These are phyloP conservation scores for Ogataea nakhonphanomensis DNA, from an alignment of 805 yeast genomes.

Conservation along the genomic window DNA sequence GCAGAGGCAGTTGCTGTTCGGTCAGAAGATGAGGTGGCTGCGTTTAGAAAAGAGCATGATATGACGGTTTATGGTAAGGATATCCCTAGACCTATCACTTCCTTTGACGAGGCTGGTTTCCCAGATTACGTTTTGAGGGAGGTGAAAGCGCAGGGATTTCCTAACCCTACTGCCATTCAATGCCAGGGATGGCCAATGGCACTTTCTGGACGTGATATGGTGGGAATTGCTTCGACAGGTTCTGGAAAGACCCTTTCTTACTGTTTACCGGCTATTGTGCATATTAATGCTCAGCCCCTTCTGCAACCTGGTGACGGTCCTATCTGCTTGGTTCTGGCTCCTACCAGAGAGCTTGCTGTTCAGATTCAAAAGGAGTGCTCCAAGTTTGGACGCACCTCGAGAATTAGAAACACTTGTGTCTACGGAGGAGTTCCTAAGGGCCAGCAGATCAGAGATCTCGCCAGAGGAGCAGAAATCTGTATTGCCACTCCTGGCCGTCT, in stretches of 20 bases:
- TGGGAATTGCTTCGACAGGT: slow-evolving; percentile 98
- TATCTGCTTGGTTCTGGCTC: slow-evolving; percentile 90
- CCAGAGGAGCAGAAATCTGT: slow-evolving; percentile 91
- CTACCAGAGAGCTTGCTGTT: slow-evolving; percentile 98
- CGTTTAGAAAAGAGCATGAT: slow-evolving; percentile 77
- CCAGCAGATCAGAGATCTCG: slow-evolving; percentile 92
- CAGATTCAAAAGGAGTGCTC: slow-evolving; percentile 96
- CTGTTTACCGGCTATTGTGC: slow-evolving; percentile 95
- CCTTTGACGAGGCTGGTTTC: slow-evolving; percentile 96
- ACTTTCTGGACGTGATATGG: slow-evolving; percentile 95
- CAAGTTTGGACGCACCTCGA: slow-evolving; percentile 87
- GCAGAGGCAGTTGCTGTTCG: slow-evolving; percentile 74
- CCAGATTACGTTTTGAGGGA: slow-evolving; percentile 89
- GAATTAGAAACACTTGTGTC: slow-evolving; percentile 95
- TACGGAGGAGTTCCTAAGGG: slow-evolving; percentile 99
- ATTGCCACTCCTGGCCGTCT: slow-evolving; percentile 99
- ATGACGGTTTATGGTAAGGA: slow-evolving; percentile 82
- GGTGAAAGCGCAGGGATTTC: slow-evolving; percentile 90
- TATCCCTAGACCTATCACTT: slow-evolving; percentile 90
- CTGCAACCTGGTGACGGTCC: slow-evolving; percentile 96
- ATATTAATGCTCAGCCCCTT: slow-evolving; percentile 96
- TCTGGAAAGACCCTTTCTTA: slow-evolving; percentile 97
- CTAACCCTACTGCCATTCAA: slow-evolving; percentile 92
- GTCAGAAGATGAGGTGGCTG: slow-evolving; percentile 64
- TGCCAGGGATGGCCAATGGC: slow-evolving; percentile 99